Conservation (phyloP, 148 eudicot species). For the Linanthus parryae region DNA sequence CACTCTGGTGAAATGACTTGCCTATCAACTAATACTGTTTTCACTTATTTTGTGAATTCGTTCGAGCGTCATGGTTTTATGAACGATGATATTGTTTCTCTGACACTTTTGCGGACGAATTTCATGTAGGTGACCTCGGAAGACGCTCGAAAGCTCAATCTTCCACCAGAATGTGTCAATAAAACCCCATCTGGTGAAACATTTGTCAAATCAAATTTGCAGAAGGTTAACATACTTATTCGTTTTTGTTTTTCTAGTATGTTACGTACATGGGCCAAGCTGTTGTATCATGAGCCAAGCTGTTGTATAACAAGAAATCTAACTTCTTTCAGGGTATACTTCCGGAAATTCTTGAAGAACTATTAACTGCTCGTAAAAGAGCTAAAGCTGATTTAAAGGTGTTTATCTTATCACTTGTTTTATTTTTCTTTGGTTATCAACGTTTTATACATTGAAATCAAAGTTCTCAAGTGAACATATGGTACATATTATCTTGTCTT, state of each 20-base stretch:
- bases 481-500: too few relatives aligned
- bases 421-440: not conserved
- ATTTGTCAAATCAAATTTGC: slow-evolving; percentile 88
- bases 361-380: slow-evolving; percentile 90
- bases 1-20: slow-evolving; percentile 58
- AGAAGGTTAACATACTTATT: slow-evolving; percentile 73
- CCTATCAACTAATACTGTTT: not conserved
- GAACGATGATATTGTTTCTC: not conserved
- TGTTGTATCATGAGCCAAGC: too few relatives aligned
- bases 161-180: slow-evolving; percentile 77
- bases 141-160: slow-evolving; percentile 69
- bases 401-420: slow-evolving; percentile 4
- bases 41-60: too few relatives aligned
- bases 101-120: slow-evolving; percentile 5
- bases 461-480: too few relatives aligned
- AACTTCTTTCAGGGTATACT: slow-evolving; percentile 76
- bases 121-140: slow-evolving; percentile 77
- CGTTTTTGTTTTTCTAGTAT: slow-evolving; percentile 3
- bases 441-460: too few relatives aligned
- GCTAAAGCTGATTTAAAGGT: slow-evolving; percentile 99
- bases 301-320: not conserved
- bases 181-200: slow-evolving; percentile 98
- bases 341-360: slow-evolving; percentile 99
- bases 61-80: too few relatives aligned
- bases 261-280: not conserved